Evolutionary conservation across 148 eudicot species (phyloP).

Genomic region (Drosera capensis): DNA sequence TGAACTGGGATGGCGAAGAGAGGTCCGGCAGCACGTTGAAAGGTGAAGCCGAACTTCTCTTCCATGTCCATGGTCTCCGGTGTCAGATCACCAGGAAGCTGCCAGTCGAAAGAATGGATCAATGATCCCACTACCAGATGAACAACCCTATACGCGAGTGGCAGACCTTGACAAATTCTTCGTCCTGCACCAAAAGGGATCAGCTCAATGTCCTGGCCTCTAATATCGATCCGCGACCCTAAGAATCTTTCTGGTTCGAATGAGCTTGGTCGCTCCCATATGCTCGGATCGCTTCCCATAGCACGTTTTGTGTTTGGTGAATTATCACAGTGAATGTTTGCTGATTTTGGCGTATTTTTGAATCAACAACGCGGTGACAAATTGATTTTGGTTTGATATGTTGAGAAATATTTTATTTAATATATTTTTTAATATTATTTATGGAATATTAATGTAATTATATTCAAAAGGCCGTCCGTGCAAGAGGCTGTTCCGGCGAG

Average conservation of each 20-base stretch:
- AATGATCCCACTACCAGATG: slow-evolving; percentile 6
- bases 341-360: no score
- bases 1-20: no score
- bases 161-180: slow-evolving; percentile 4
- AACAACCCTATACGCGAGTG: slow-evolving; percentile 1
- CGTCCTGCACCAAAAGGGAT: slow-evolving; percentile 8
- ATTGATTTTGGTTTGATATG: no score
- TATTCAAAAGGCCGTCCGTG: no score
- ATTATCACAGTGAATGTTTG: no score
- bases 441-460: no score
- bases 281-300: slow-evolving; percentile 4
- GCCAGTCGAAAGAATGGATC: slow-evolving; percentile 3
- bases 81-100: background rate
- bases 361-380: no score
- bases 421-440: no score
- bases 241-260: slow-evolving; percentile 8
- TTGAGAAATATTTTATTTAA: no score
- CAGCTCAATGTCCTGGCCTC: slow-evolving; percentile 6
- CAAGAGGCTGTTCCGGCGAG: no score
- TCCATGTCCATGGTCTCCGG: background rate
- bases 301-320: no score
- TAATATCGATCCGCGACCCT: slow-evolving; percentile 2
- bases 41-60: background rate
- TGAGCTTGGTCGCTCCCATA: background rate
- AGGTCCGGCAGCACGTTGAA: no score